Percentiles rank a stretch among this genome's conserved stretches.
Evolutionary conservation across 2,329 filamentous ascomycete genomes (phyloP).

Genomic region (Sporothrix dimorphospora): DNA sequence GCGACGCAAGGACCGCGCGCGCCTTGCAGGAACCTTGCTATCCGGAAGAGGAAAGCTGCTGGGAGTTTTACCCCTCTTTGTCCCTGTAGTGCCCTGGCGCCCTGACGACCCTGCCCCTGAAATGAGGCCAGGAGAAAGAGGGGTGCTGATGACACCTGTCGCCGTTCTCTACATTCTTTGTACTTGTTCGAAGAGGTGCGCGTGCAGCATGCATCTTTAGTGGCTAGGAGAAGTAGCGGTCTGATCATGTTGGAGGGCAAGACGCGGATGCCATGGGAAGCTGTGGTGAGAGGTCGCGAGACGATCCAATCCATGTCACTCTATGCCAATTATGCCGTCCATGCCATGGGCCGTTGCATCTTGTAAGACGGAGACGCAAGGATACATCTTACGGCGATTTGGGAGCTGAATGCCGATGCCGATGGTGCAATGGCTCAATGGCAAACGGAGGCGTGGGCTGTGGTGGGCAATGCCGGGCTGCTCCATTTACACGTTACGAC

Average conservation of each 20-base stretch:
- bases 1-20: not conserved
- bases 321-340: not conserved
- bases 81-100: not conserved
- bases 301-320: not conserved
- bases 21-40: not conserved
- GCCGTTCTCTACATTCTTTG: not conserved
- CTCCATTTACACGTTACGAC: not conserved
- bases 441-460: not conserved
- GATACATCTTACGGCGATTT: not conserved
- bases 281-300: not conserved
- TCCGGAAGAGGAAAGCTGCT: slow-evolving; percentile 3
- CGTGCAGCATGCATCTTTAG: slow-evolving; percentile 4
- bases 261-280: not conserved
- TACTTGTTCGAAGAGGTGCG: not conserved
- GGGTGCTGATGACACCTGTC: not conserved
- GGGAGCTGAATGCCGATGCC: not conserved
- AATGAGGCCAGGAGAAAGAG: not conserved
- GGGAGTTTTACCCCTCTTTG: slow-evolving; percentile 15
- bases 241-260: not conserved
- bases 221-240: slow-evolving; percentile 10
- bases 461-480: not conserved
- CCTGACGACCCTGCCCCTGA: not conserved
- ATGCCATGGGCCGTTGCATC: not conserved
- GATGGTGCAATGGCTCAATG: not conserved
- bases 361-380: not conserved